A percentile compares a stretch with the other conserved stretches of the same genome.
phyloP scores from a whole-genome alignment of 768 basidiomycete genomes.

The Rhodotorula toruloides region DNA sequence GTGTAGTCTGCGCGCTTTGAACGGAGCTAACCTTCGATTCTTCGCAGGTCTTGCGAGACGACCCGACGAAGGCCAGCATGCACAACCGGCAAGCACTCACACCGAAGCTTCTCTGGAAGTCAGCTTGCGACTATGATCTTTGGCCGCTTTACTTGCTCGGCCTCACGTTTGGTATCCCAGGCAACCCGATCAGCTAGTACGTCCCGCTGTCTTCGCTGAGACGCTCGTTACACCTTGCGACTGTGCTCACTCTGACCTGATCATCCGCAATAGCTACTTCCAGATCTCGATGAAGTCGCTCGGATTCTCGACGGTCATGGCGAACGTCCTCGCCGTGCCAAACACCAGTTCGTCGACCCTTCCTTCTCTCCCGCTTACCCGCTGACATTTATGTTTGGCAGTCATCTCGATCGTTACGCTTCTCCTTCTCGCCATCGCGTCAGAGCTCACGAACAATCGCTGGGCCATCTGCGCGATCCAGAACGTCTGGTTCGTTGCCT shows the following conservation, averaged over 20 bases:
- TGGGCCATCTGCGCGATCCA: constrained; percentile 41
- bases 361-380: no score
- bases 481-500: constrained; percentile 44
- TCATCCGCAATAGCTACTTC: constrained; percentile 43
- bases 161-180: constrained; percentile 44
- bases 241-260: no score
- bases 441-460: constrained; percentile 39
- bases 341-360: background rate
- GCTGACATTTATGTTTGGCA: background rate
- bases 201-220: no score
- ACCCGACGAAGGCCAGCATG: constrained; percentile 21
- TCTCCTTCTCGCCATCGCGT: constrained; percentile 36
- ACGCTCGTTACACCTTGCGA: no score
- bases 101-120: constrained; percentile 39
- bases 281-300: constrained; percentile 37
- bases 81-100: constrained; percentile 43
- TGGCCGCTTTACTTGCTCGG: constrained; percentile 47
- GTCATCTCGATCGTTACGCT: constrained; percentile 44
- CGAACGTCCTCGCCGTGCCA: constrained; percentile 46
- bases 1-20: no score
- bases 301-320: constrained; percentile 45
- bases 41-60: constrained; percentile 42
- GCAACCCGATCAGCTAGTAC: constrained; percentile 26
- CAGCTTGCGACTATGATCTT: constrained; percentile 44
- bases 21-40: no score